phyloP scores from a whole-genome alignment of 2,329 filamentous ascomycete genomes.

The Fusarium sarcochroum region DNA sequence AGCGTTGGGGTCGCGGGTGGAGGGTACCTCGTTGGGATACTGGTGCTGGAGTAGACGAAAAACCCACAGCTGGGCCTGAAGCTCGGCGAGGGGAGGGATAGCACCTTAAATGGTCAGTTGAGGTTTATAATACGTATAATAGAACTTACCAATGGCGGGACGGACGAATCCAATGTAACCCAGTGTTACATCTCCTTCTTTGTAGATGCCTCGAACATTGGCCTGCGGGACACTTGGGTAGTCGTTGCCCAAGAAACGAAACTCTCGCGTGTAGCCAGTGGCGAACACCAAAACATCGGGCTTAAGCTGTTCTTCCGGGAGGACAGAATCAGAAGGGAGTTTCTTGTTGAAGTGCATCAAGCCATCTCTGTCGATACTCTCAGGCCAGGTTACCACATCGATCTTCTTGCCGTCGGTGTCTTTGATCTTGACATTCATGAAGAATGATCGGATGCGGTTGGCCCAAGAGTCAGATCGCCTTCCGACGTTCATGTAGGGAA shows the following conservation, averaged over 20 bases:
- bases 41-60: constrained; percentile 54
- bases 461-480: constrained; percentile 52
- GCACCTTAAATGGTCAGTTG: constrained; percentile 51
- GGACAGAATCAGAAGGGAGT: constrained; percentile 46
- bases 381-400: constrained; percentile 61
- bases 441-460: constrained; percentile 54
- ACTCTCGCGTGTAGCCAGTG: constrained; percentile 61
- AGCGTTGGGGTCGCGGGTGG: constrained; percentile 35
- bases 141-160: constrained; percentile 56
- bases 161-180: constrained; percentile 65
- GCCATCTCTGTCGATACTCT: constrained; percentile 54
- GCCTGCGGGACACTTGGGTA: constrained; percentile 63
- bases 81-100: constrained; percentile 63
- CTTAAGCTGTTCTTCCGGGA: constrained; percentile 49
- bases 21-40: constrained; percentile 43
- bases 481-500: constrained; percentile 59
- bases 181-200: constrained; percentile 54
- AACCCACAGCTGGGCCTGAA: constrained; percentile 65
- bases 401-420: constrained; percentile 58
- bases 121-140: rapidly evolving
- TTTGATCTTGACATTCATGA: constrained; percentile 58
- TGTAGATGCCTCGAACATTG: constrained; percentile 68
- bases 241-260: constrained; percentile 56
- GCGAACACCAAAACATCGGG: constrained; percentile 63
- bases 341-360: constrained; percentile 54